phyloP scores from a whole-genome alignment of 148 eudicot species.

The Arctostaphylos glauca region DNA sequence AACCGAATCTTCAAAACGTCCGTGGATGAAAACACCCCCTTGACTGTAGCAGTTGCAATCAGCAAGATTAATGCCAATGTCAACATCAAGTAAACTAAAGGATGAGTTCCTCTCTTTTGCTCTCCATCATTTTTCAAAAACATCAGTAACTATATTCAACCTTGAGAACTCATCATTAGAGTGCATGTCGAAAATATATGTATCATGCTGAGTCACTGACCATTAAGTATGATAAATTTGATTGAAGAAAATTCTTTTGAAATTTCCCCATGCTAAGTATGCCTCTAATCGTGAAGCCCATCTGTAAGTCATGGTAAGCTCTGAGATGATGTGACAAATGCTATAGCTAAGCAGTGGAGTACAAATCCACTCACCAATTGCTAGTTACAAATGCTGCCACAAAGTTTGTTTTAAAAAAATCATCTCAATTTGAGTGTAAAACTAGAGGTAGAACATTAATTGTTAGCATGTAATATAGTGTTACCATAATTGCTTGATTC shows the following conservation, averaged over 20 bases:
- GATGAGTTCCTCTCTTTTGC: neutral
- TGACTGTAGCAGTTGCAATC: neutral
- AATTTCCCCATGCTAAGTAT: neutral
- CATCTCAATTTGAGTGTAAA: too few species aligned
- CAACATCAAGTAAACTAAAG: neutral
- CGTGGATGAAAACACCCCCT: neutral
- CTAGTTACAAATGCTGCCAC: neutral
- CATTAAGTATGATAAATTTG: neutral
- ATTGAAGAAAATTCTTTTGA: neutral
- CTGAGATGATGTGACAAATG: neutral
- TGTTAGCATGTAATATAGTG: too few species aligned
- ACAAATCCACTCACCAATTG: neutral
- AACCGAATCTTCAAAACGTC: neutral
- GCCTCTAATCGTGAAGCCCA: neutral
- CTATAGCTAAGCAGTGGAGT: neutral
- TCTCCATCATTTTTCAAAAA: neutral
- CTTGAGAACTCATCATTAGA: neutral
- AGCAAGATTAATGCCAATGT: neutral
- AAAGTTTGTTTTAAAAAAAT: too few species aligned
- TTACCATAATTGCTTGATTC: too few species aligned
- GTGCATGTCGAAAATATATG: neutral
- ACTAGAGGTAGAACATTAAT: too few species aligned
- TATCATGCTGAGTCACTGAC: too few species aligned
- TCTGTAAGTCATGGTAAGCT: neutral
- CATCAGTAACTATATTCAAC: neutral